These are phyloP conservation scores for Termitomyces sp. DNA, from an alignment of 768 basidiomycete genomes.

Conservation along the genomic window DNA sequence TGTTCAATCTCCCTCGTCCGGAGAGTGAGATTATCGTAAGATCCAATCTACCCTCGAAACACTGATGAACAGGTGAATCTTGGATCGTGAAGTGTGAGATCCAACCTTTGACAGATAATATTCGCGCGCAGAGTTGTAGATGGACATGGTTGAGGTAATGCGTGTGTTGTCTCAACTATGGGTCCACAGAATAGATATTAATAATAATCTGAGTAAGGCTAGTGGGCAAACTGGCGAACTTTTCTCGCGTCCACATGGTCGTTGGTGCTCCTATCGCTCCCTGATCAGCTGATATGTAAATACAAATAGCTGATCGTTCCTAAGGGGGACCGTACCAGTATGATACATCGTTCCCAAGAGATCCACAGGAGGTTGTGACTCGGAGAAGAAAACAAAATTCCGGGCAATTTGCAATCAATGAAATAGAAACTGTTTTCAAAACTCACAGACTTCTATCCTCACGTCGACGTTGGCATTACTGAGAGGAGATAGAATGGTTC, in stretches of 20 bases:
- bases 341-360: neutral
- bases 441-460: no score
- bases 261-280: neutral
- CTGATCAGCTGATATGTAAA: neutral
- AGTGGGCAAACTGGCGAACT: neutral
- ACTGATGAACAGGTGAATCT: neutral
- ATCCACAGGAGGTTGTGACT: no score
- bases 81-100: neutral
- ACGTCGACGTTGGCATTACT: no score
- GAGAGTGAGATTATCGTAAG: conserved; percentile 20
- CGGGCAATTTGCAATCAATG: no score
- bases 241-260: neutral
- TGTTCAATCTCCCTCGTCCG: conserved; percentile 18
- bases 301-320: neutral
- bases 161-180: neutral
- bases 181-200: neutral
- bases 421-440: neutral
- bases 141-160: conserved; percentile 7
- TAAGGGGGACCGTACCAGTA: neutral
- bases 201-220: neutral
- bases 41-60: conserved; percentile 12
- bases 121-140: conserved; percentile 9
- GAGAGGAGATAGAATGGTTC: no score
- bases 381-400: neutral
- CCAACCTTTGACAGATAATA: conserved; percentile 12